Evolutionary conservation across 306 rosid genomes (phyloP).

Genomic region (Cicer judaicum): DNA sequence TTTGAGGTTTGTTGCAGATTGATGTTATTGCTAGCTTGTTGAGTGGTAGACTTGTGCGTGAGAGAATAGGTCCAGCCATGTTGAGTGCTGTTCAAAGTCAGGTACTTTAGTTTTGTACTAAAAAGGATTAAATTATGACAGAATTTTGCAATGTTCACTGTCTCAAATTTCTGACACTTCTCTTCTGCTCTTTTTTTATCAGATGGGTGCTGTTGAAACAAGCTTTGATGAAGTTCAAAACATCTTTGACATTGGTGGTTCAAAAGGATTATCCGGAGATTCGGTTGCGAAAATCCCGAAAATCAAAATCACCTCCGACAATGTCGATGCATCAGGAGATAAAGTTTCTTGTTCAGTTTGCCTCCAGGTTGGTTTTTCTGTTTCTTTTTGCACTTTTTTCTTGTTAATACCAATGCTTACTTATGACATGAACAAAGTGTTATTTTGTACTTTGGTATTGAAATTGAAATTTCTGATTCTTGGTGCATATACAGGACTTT

Average conservation of each 20-base stretch:
- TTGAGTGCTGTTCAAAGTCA: slow-evolving; percentile 99
- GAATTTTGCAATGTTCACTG: slow-evolving; percentile 6
- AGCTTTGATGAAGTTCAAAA: slow-evolving; percentile 86
- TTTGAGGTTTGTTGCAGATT: slow-evolving; percentile 59
- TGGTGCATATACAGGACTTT: slow-evolving; percentile 70
- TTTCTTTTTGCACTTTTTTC: not conserved
- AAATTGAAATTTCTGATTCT: slow-evolving; percentile 40
- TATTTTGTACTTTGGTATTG: slow-evolving; percentile 27
- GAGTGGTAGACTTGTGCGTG: slow-evolving; percentile 96
- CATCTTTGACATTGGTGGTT: slow-evolving; percentile 83
- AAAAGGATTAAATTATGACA: not conserved
- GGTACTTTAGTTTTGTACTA: slow-evolving; percentile 58
- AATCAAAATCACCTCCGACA: slow-evolving; percentile 69
- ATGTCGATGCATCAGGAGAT: slow-evolving; percentile 80
- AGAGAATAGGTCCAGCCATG: slow-evolving; percentile 98
- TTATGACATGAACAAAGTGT: not conserved
- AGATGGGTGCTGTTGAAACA: slow-evolving; percentile 95
- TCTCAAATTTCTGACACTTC: slow-evolving; percentile 42
- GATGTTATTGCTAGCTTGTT: slow-evolving; percentile 95
- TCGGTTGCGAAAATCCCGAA: slow-evolving; percentile 85
- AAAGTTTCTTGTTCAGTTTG: slow-evolving; percentile 92
- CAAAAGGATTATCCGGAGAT: slow-evolving; percentile 88
- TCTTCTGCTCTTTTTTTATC: slow-evolving; percentile 21
- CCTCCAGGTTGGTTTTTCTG: slow-evolving; percentile 72
- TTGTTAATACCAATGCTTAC: not conserved